These are phyloP conservation scores for Annona squamosa DNA, from an alignment of 164 flowering plant genomes.

Conservation along the genomic window DNA sequence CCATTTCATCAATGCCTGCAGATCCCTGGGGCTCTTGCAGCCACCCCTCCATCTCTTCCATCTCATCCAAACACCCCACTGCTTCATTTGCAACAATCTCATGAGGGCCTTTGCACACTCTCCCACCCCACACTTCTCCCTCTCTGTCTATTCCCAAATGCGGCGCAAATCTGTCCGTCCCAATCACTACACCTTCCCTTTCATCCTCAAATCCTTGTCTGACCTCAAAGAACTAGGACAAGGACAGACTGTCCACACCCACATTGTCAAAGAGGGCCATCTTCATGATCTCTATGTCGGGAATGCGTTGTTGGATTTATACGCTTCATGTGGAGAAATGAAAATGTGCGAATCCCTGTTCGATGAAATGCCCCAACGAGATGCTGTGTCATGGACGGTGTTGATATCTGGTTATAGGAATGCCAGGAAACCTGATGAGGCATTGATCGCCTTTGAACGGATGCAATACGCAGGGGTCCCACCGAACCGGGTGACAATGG, in stretches of 20 bases:
- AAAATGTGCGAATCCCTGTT: constrained; percentile 29
- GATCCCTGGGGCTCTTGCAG: constrained; percentile 24
- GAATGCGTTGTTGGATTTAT: constrained; percentile 41
- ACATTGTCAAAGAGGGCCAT: constrained; percentile 36
- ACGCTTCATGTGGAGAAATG: constrained; percentile 36
- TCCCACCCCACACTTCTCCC: constrained; percentile 25
- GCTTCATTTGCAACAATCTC: constrained; percentile 46
- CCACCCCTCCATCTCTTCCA: constrained; percentile 29
- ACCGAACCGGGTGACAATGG: constrained; percentile 57
- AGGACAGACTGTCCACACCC: constrained; percentile 38
- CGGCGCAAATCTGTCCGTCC: constrained; percentile 23
- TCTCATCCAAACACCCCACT: constrained; percentile 30
- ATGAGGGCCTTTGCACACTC: constrained; percentile 42
- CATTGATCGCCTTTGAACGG: constrained; percentile 41
- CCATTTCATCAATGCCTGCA: constrained; percentile 34
- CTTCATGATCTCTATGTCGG: constrained; percentile 38
- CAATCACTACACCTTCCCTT: constrained; percentile 55
- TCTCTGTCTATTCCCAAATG: constrained; percentile 37
- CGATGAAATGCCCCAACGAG: constrained; percentile 52
- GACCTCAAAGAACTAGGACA: constrained; percentile 21
- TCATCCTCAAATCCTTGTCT: constrained; percentile 42
- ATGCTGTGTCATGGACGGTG: constrained; percentile 61
- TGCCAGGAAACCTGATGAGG: constrained; percentile 30
- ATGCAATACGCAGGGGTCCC: constrained; percentile 41
- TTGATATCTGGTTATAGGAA: constrained; percentile 38